Evolutionary conservation across 2,329 filamentous ascomycete genomes (phyloP).

Genomic region (Penicillium brevicompactum): DNA sequence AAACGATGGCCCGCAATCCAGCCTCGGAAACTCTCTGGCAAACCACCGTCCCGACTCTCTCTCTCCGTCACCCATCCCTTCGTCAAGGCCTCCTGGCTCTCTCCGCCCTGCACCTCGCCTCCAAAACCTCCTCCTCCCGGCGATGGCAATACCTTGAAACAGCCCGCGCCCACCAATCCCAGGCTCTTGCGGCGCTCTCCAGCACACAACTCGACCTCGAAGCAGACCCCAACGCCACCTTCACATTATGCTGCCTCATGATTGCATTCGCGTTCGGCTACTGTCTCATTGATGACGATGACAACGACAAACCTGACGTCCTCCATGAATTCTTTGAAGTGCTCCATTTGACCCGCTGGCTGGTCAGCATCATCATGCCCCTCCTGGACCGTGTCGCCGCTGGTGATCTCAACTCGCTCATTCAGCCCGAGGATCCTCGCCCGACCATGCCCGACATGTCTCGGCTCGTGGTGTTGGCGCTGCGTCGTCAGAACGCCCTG

Average conservation of each 20-base stretch:
- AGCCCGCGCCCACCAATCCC: constrained; percentile 33
- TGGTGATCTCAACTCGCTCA: constrained; percentile 31
- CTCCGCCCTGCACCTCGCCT: constrained; percentile 36
- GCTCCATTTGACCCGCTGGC: constrained; percentile 32
- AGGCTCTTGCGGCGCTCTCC: constrained; percentile 26
- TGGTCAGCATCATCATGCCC: constrained; percentile 29
- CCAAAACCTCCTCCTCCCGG: constrained; percentile 12
- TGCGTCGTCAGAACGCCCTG: constrained; percentile 28
- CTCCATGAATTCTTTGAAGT: constrained; percentile 37
- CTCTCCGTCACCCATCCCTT: constrained; percentile 31
- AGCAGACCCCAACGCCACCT: constrained; percentile 38
- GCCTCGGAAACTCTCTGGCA: constrained; percentile 34
- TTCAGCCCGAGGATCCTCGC: constrained; percentile 21
- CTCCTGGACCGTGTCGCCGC: constrained; percentile 26
- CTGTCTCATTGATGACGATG: constrained; percentile 20
- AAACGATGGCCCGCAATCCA: constrained; percentile 29
- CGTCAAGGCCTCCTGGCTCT: constrained; percentile 40
- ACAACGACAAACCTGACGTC: constrained; percentile 10
- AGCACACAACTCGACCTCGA: constrained; percentile 16
- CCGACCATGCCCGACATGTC: constrained; percentile 41
- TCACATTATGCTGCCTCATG: constrained; percentile 38
- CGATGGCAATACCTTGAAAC: constrained; percentile 27
- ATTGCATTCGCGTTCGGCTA: constrained; percentile 39
- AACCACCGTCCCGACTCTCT: constrained; percentile 32
- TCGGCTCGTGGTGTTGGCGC: constrained; percentile 29